Evolutionary conservation across 1,284 basidiomycete species (phyloP).

Genomic region (Cutaneotrichosporon daszewskae): DNA sequence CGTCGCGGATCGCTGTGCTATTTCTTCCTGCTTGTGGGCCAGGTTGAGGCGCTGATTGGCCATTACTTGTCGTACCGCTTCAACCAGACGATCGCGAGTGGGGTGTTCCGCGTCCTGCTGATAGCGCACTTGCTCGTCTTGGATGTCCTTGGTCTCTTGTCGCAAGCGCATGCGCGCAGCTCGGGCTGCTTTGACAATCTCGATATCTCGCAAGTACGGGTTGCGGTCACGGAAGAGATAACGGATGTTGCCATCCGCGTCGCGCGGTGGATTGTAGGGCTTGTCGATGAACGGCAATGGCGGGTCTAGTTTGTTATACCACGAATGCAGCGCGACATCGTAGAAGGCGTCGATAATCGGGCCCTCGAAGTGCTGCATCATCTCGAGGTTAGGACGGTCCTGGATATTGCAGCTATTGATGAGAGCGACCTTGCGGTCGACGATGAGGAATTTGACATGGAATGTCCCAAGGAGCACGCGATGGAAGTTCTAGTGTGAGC

Average conservation of each 20-base stretch:
- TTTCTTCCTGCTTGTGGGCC: constrained; percentile 36
- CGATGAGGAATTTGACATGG: constrained; percentile 69
- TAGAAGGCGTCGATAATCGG: constrained; percentile 65
- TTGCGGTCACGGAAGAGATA: constrained; percentile 56
- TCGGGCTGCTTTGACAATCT: constrained; percentile 50
- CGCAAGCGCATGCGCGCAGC: constrained; percentile 48
- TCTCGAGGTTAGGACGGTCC: constrained; percentile 54
- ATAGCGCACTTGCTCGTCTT: constrained; percentile 23
- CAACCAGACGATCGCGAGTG: constrained; percentile 32
- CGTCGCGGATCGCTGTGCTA: constrained; percentile 33
- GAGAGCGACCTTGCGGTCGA: constrained; percentile 66
- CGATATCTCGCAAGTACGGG: constrained; percentile 51
- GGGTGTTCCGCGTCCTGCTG: constrained; percentile 19
- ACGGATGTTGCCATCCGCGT: constrained; percentile 29
- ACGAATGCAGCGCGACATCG: constrained; percentile 63
- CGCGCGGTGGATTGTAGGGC: constrained; percentile 46
- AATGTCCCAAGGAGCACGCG: constrained; percentile 65
- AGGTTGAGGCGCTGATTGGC: constrained; percentile 31
- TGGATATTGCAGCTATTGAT: constrained; percentile 73
- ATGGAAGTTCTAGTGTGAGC: constrained; percentile 45
- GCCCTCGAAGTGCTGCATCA: constrained; percentile 62
- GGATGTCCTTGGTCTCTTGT: constrained; percentile 40
- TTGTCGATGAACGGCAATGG: constrained; percentile 39
- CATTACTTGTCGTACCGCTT: constrained; percentile 40
- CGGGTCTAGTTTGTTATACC: constrained; percentile 41